Base-by-base conservation (phyloP, 768 basidiomycete species). In the Naganishia randhawae region DNA sequence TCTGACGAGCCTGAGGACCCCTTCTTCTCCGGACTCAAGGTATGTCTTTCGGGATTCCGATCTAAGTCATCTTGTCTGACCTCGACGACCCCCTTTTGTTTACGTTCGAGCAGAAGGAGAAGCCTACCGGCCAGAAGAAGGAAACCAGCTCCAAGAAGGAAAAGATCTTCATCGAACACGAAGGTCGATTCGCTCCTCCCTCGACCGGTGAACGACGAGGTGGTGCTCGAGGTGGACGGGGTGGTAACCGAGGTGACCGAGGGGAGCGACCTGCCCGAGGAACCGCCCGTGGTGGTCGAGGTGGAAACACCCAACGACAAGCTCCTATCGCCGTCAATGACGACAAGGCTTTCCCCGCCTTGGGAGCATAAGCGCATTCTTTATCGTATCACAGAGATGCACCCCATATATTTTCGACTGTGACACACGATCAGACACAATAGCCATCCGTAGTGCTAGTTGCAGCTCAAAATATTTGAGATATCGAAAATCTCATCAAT, bases 141-240 rank as follows among this genome's bases (percentile, higher is more conserved):
- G 61, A 74, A 29, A 74, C 71, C 57, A 69, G 74, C 25, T 50
- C 75, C 64, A 78, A 77, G 74, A 78, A 78, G 75, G 78, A 92
- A 80, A 96, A 95, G 81, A 86, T 92, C 74, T 90, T 84, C 82
- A 84, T 98, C 76, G 92, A 95, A 77, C 91, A 97, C 79, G 92
- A 96, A 17, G 90, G 87, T 65, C 89, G 85, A 75, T 93, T 92
- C 78, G 88, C 92, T 50, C 88, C 88, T 72, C 91, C 91, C 64
- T 78, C 83, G 27, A 74, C 81, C 61, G 75, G 76, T 65, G 83
- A 83, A 64, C 84, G 72, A 64, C 72, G 73, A 63, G 72, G 75
- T 66, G 76, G 72, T 45, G 64, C 57, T 35, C 68, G 73, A 37
- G 71, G 69, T 29, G 74, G 73, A 51, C 72, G 74, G 61, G 75